These are phyloP conservation scores for Tolypocladium album DNA, from an alignment of 2,329 filamentous ascomycete species.

Conservation along the genomic window DNA sequence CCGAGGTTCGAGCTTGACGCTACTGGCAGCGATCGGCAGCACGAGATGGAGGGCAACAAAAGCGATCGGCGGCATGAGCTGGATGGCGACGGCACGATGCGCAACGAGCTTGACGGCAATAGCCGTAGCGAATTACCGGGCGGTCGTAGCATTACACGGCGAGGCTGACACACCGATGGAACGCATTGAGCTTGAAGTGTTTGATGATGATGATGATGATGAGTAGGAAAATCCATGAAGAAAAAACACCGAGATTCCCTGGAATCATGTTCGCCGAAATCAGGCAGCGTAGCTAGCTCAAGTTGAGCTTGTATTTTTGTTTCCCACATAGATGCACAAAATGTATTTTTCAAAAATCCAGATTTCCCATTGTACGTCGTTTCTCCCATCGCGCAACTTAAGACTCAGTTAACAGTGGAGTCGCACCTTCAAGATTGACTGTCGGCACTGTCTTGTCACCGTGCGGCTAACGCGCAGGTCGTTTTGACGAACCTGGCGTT, in stretches of 20 bases:
- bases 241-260: background rate
- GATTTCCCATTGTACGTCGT: background rate
- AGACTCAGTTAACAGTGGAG: background rate
- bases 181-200: background rate
- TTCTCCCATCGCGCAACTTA: too few species aligned
- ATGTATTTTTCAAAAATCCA: background rate
- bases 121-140: background rate
- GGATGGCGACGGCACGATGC: background rate
- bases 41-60: background rate
- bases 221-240: background rate
- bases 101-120: background rate
- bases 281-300: background rate
- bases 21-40: background rate
- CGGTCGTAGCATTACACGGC: background rate
- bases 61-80: background rate
- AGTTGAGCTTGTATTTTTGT: background rate
- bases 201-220: background rate
- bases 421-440: background rate
- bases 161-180: background rate
- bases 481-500: too few species aligned
- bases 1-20: background rate
- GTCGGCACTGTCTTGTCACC: too few species aligned
- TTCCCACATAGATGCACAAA: background rate
- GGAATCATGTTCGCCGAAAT: background rate
- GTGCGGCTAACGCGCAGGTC: too few species aligned